A percentile compares a stretch with the other conserved stretches of the same genome.
Conservation (phyloP, 148 eudicot species). For the Spergularia bocconei region DNA sequence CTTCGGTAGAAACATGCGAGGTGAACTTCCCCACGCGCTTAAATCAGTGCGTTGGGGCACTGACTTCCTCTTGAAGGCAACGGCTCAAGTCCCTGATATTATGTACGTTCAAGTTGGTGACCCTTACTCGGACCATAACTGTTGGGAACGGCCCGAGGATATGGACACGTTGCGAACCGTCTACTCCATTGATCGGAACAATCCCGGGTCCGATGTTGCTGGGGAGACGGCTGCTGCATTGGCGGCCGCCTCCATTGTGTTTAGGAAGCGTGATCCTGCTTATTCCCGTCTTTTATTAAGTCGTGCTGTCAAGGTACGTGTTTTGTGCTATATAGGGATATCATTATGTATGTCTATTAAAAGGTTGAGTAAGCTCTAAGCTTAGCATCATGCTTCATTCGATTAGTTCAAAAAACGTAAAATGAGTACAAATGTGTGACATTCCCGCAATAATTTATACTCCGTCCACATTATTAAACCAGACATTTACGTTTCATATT, state of each 20-base stretch:
- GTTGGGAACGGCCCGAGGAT: slow-evolving; percentile 98
- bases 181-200: slow-evolving; percentile 52
- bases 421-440: background rate
- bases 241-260: slow-evolving; percentile 89
- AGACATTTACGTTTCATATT: too few species aligned
- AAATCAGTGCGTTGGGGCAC: slow-evolving; percentile 88
- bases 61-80: slow-evolving; percentile 79
- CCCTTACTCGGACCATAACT: slow-evolving; percentile 74
- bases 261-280: slow-evolving; percentile 50
- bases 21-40: slow-evolving; percentile 58
- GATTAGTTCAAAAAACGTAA: background rate
- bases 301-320: slow-evolving; percentile 68
- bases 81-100: slow-evolving; percentile 48
- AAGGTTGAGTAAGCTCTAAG: background rate
- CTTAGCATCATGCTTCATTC: background rate
- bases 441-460: too few species aligned
- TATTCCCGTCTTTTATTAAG: slow-evolving; percentile 74
- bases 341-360: too few species aligned
- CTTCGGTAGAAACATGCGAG: slow-evolving; percentile 62
- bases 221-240: slow-evolving; percentile 96
- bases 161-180: slow-evolving; percentile 81
- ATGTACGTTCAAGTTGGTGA: slow-evolving; percentile 90
- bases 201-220: slow-evolving; percentile 96
- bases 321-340: background rate
- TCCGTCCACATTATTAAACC: too few species aligned